Conservation (phyloP, 768 basidiomycete genomes). For the Termitomyces sp. region DNA sequence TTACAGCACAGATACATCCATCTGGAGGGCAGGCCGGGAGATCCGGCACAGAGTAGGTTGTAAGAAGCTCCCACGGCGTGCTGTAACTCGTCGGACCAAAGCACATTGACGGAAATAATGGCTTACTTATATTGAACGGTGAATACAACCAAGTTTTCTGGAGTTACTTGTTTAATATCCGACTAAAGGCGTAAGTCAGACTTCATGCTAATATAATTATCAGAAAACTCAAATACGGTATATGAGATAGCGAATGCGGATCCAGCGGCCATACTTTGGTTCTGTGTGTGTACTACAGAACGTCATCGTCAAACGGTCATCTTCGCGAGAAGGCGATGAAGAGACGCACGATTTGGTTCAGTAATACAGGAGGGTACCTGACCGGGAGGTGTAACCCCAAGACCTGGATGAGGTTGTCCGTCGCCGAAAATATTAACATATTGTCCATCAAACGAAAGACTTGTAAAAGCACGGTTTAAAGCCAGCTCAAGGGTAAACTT, state of each 20-base stretch:
- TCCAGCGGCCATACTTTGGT: slow-evolving; percentile 46
- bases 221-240: slow-evolving; percentile 23
- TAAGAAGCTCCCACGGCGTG: slow-evolving; percentile 47
- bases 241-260: slow-evolving; percentile 56
- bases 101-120: background rate
- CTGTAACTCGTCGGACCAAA: slow-evolving; percentile 18
- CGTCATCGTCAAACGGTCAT: background rate
- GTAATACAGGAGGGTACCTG: slow-evolving; percentile 39
- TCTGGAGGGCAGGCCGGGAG: slow-evolving; percentile 45
- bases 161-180: slow-evolving; percentile 40
- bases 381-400: slow-evolving; percentile 21
- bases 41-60: slow-evolving; percentile 43
- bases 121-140: slow-evolving; percentile 40
- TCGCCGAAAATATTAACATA: slow-evolving; percentile 39
- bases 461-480: slow-evolving; percentile 45
- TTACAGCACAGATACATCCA: slow-evolving; percentile 50
- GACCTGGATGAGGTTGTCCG: slow-evolving; percentile 35
- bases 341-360: slow-evolving; percentile 42
- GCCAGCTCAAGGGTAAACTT: slow-evolving; percentile 46
- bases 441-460: slow-evolving; percentile 35
- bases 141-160: slow-evolving; percentile 50
- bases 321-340: background rate
- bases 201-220: background rate
- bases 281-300: slow-evolving; percentile 47
- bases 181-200: slow-evolving; percentile 27